Conservation (phyloP, 331 rosid genomes). For the Stylosanthes scabra region DNA sequence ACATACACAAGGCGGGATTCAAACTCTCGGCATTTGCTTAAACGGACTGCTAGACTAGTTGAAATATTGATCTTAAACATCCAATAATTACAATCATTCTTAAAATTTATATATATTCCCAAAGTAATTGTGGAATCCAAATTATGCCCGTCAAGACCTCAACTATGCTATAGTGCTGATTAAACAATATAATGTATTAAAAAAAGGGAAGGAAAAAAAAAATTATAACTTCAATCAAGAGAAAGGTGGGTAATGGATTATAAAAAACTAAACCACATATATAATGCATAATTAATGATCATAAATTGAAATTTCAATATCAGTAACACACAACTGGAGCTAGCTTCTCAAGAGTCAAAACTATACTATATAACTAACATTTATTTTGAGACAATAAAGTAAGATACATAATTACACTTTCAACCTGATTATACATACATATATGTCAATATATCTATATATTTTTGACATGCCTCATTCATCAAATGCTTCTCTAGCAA, state of each 20-base stretch:
- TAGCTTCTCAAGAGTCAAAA: slow-evolving; percentile 42
- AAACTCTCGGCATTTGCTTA: no score
- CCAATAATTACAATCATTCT: no score
- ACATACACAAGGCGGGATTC: no score
- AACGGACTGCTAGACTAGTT: no score
- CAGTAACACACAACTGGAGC: slow-evolving; percentile 39
- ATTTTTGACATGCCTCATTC: slow-evolving; percentile 54
- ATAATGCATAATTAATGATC: slow-evolving; percentile 27
- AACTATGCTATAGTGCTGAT: neutral
- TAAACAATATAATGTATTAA: neutral
- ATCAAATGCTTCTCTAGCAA: slow-evolving; percentile 59
- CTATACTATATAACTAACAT: slow-evolving; percentile 38
- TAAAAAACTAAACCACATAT: slow-evolving; percentile 26
- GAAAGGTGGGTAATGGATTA: neutral
- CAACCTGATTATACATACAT: slow-evolving; percentile 36
- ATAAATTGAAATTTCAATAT: slow-evolving; percentile 32
- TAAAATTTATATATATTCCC: neutral
- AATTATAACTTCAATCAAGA: neutral
- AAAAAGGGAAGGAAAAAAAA: neutral
- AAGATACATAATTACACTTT: slow-evolving; percentile 54
- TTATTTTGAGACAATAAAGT: slow-evolving; percentile 43
- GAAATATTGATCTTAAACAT: no score
- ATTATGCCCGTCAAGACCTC: no score
- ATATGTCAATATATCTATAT: slow-evolving; percentile 20
- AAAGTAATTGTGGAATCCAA: no score